Percentiles rank a stretch among this genome's conserved stretches.
phyloP scores from a whole-genome alignment of 495 filamentous ascomycete genomes.

The Hyaloscypha bicolor region DNA sequence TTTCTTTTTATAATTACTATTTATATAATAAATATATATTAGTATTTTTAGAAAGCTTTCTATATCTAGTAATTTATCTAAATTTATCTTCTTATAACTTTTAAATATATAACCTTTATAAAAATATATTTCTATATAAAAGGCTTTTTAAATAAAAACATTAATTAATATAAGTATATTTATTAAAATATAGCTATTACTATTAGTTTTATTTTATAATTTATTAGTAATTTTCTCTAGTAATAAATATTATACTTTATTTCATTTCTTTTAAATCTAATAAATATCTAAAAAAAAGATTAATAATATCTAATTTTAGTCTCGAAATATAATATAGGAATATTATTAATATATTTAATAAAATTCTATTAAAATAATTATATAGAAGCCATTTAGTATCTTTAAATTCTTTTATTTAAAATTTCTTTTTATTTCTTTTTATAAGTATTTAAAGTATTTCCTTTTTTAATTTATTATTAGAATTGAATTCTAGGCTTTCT shows the following conservation, averaged over 20 bases:
- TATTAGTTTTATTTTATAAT: slow-evolving; percentile 6
- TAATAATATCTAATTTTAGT: not conserved
- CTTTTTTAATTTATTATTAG: slow-evolving; percentile 19
- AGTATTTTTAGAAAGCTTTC: slow-evolving; percentile 13
- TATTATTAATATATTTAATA: slow-evolving; percentile 7
- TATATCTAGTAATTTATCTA: not conserved
- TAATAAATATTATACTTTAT: slow-evolving; percentile 14
- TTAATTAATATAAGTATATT: slow-evolving; percentile 16
- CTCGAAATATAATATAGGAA: slow-evolving; percentile 1
- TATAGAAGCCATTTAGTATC: slow-evolving; percentile 17
- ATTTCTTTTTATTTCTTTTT: slow-evolving; percentile 15
- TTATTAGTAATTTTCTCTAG: slow-evolving; percentile 14
- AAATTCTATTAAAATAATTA: slow-evolving; percentile 18
- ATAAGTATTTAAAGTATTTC: slow-evolving; percentile 23
- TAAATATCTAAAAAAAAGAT: slow-evolving; percentile 12
- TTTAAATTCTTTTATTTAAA: slow-evolving; percentile 12
- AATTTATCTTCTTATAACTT: slow-evolving; percentile 16
- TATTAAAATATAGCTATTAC: not conserved
- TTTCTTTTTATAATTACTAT: slow-evolving; percentile 17
- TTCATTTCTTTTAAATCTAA: slow-evolving; percentile 19
- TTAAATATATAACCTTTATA: slow-evolving; percentile 20
- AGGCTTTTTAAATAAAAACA: slow-evolving; percentile 13
- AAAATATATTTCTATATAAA: slow-evolving; percentile 16
- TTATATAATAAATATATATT: slow-evolving; percentile 8
- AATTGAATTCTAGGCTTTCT: slow-evolving; percentile 15